A percentile compares a stretch with the other conserved stretches of the same genome.
Evolutionary conservation across 805 yeast genomes (phyloP).

Genomic region (Monosporozyma aerobia): DNA sequence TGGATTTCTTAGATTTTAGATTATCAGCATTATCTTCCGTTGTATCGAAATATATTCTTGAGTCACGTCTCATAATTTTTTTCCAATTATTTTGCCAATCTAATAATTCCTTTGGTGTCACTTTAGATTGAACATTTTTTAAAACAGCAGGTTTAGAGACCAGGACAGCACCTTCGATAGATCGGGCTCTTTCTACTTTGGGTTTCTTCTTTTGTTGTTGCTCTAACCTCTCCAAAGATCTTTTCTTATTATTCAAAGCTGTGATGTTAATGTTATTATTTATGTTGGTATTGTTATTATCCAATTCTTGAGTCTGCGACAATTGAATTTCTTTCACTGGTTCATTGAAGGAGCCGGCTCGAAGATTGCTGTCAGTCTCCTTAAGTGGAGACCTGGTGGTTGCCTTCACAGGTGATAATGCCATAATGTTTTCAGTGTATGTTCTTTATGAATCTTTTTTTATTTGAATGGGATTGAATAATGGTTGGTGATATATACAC

Average conservation of each 20-base stretch:
- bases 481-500: not conserved
- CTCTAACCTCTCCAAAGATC: constrained; percentile 20
- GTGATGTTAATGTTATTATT: not conserved
- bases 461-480: not conserved
- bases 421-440: not conserved
- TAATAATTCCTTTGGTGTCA: constrained; percentile 32
- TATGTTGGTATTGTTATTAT: not conserved
- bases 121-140: constrained; percentile 14
- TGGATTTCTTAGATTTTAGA: constrained; percentile 11
- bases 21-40: constrained; percentile 26
- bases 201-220: constrained; percentile 13
- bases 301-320: not conserved
- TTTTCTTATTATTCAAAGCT: constrained; percentile 12
- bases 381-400: constrained; percentile 24
- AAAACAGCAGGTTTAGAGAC: constrained; percentile 15
- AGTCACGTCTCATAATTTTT: constrained; percentile 43
- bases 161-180: constrained; percentile 30
- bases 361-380: constrained; percentile 26
- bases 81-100: constrained; percentile 63
- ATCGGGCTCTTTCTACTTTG: constrained; percentile 23
- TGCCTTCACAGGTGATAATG: constrained; percentile 13
- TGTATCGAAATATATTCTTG: constrained; percentile 54
- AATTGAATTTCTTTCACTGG: not conserved
- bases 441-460: not conserved
- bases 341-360: not conserved